Evolutionary conservation across 2,329 filamentous ascomycete genomes (phyloP).

Genomic region (Aspergillus piperis): DNA sequence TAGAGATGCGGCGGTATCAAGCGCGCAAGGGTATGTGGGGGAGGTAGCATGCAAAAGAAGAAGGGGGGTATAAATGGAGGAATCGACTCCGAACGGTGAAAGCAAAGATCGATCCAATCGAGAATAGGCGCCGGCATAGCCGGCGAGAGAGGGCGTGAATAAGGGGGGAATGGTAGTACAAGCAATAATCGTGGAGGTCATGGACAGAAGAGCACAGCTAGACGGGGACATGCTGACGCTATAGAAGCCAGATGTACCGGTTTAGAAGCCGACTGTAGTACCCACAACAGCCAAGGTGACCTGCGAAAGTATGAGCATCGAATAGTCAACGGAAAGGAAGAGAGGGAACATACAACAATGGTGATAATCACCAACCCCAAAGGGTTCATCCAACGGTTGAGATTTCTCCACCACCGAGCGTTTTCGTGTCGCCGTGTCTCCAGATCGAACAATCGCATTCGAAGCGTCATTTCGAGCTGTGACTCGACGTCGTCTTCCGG

Average conservation of each 20-base stretch:
- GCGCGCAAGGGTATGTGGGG: constrained; percentile 1
- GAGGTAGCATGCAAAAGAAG: constrained; percentile 9
- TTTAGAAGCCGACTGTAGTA: constrained; percentile 36
- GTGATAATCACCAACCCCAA: constrained; percentile 58
- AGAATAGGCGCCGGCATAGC: constrained; percentile 11
- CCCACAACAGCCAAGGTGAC: constrained; percentile 36
- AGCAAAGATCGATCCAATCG: constrained; percentile 15
- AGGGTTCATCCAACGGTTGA: constrained; percentile 63
- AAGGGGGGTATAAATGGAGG: constrained; percentile 14
- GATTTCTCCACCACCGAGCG: constrained; percentile 65
- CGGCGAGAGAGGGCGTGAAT: constrained; percentile 2
- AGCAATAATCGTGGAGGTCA: constrained; percentile 1
- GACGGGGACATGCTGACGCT: not conserved
- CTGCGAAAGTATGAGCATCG: constrained; percentile 21
- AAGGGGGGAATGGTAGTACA: not conserved
- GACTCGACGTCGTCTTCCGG: constrained; percentile 53
- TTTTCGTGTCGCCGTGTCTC: constrained; percentile 57
- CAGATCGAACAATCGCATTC: constrained; percentile 45
- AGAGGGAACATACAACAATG: constrained; percentile 51
- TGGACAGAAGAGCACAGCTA: not conserved
- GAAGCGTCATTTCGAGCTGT: constrained; percentile 47
- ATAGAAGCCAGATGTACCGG: not conserved
- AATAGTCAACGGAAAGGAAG: not conserved
- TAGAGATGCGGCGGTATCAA: constrained; percentile 12
- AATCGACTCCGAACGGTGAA: constrained; percentile 12